Conservation (phyloP, 2,329 filamentous ascomycete genomes). For the Colletotrichum echinochloae region DNA sequence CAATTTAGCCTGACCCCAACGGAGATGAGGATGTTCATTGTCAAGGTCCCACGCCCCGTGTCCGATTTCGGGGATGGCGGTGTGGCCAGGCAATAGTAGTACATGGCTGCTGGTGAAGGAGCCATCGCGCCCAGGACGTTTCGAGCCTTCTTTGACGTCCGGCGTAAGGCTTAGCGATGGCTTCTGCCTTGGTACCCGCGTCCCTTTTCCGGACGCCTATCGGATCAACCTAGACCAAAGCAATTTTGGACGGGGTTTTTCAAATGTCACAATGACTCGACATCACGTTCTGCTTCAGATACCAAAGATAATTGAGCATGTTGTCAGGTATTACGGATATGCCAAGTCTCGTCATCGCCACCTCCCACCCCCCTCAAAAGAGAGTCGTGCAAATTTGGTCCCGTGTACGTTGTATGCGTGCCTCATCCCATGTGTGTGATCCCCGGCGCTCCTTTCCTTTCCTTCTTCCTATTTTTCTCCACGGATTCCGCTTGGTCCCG, state of each 20-base stretch:
- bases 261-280: not conserved
- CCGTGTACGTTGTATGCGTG: not conserved
- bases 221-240: not conserved
- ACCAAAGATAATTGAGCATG: not conserved
- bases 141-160: constrained; percentile 7
- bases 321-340: not conserved
- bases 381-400: not conserved
- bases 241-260: not conserved
- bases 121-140: not conserved
- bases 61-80: not conserved
- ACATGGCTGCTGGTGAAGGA: not conserved
- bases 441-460: not conserved
- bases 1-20: not conserved
- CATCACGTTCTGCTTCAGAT: not conserved
- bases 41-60: not conserved
- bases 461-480: not conserved
- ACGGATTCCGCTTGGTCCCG: not conserved
- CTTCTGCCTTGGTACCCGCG: not conserved
- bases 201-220: not conserved
- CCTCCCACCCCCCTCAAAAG: too few species aligned
- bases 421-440: not conserved
- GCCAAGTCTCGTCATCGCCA: not conserved
- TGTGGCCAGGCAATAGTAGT: not conserved
- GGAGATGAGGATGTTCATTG: constrained; percentile 20
- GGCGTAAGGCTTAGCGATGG: not conserved